These are phyloP conservation scores for Saussurea involucrata DNA, from an alignment of 129 eudicot genomes.

Conservation along the genomic window DNA sequence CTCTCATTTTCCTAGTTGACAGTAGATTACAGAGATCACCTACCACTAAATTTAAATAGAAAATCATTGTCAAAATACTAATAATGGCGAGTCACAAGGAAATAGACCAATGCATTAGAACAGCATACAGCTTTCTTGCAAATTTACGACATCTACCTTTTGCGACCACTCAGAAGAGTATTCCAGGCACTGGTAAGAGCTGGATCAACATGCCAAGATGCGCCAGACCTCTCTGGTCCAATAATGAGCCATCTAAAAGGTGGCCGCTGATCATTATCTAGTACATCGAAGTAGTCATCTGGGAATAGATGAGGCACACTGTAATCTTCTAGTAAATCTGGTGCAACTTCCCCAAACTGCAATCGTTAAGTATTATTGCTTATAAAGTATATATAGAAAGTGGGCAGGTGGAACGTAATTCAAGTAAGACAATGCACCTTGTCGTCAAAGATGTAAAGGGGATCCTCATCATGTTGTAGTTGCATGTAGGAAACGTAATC, in stretches of 20 bases:
- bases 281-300: slow-evolving; percentile 83
- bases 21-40: background rate
- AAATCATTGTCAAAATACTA: background rate
- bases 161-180: slow-evolving; percentile 83
- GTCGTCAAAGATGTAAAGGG: slow-evolving; percentile 86
- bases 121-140: background rate
- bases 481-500: slow-evolving; percentile 79
- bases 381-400: slow-evolving; percentile 5
- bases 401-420: background rate
- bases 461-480: slow-evolving; percentile 96
- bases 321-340: slow-evolving; percentile 75
- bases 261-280: slow-evolving; percentile 74
- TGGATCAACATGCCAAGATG: slow-evolving; percentile 99
- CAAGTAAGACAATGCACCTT: slow-evolving; percentile 46
- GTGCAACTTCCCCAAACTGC: slow-evolving; percentile 96
- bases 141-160: slow-evolving; percentile 47
- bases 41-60: background rate
- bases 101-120: background rate
- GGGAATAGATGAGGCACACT: slow-evolving; percentile 80
- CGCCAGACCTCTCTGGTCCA: slow-evolving; percentile 99
- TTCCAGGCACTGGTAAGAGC: slow-evolving; percentile 98
- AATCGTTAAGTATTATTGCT: slow-evolving; percentile 14
- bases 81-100: background rate
- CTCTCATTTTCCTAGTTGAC: background rate
- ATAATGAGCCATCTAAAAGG: slow-evolving; percentile 94